Evolutionary conservation across 2,329 filamentous ascomycete species (phyloP).

Genomic region (Aaosphaeria pasadenensis): DNA sequence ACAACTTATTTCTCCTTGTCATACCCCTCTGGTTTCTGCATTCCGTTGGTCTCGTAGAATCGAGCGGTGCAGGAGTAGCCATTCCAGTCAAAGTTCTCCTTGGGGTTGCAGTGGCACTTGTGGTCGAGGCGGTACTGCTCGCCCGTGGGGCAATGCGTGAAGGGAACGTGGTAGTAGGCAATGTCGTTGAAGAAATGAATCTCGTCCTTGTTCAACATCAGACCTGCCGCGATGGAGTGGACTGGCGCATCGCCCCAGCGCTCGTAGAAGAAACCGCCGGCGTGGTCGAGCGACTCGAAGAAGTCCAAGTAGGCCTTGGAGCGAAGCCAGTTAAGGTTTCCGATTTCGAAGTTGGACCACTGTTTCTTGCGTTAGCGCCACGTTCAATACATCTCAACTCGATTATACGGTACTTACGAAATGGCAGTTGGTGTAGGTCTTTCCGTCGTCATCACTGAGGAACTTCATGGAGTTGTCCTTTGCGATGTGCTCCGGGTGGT

Average conservation of each 20-base stretch:
- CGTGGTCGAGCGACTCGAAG: constrained; percentile 82
- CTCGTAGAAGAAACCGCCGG: constrained; percentile 98
- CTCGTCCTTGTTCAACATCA: constrained; percentile 88
- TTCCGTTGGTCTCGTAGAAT: constrained; percentile 78
- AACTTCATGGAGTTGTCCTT: constrained; percentile 86
- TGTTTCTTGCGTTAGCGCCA: constrained; percentile 39
- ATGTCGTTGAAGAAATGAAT: constrained; percentile 99
- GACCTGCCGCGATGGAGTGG: constrained; percentile 88
- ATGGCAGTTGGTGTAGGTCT: constrained; percentile 95
- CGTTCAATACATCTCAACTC: not conserved
- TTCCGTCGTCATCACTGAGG: constrained; percentile 85
- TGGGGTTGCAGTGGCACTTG: constrained; percentile 91
- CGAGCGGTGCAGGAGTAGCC: constrained; percentile 90
- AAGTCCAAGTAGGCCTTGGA: constrained; percentile 86
- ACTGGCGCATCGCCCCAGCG: constrained; percentile 97
- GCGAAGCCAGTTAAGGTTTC: constrained; percentile 89
- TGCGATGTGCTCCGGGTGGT: constrained; percentile 83
- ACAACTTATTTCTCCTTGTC: constrained; percentile 60
- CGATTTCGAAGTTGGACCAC: constrained; percentile 99
- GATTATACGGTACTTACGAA: constrained; percentile 62
- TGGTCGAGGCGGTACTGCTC: constrained; percentile 80
- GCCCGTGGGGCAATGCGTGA: constrained; percentile 93
- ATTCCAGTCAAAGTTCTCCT: constrained; percentile 99
- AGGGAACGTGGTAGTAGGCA: constrained; percentile 95
- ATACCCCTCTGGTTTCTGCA: constrained; percentile 82